Evolutionary conservation across 768 basidiomycete genomes (phyloP), one percentile per base, ranked within the genome.

Genomic region (Boletus subparvulus): DNA sequence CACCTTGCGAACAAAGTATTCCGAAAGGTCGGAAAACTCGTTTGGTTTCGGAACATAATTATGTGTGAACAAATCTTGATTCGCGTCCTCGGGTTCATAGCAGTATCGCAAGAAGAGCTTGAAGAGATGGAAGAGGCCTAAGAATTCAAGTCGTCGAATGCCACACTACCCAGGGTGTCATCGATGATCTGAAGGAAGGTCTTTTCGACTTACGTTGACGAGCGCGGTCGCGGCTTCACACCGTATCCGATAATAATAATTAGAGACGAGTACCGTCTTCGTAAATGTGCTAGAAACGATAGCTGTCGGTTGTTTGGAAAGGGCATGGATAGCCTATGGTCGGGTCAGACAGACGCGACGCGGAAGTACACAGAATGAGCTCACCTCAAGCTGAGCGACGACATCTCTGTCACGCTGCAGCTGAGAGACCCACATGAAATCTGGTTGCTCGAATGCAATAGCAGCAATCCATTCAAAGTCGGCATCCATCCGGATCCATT

Each of bases 401-500:
- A 99, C 95, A 74, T 99, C 97, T 59, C 94, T 79, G 73, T 99
- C 97, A 54, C 94, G 80, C 73, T 96, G 93, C 49, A 99, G 76
- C 69, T 98, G 97, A 40, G 88, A 92, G 21, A 96, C 90, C 94
- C 95, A 99, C 92, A 96, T 96, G 67, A 94, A 98, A 76, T 95
- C 94, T 42, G 92, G 93, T 75, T 98, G 94, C 49, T 95, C 90
- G 61, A 96, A 98, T 60, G 85, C 86, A 59, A 98, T 83, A 39
- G 81, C 82, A n/a, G 92, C 90, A 52, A 98, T 90, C 97, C 97
- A 99, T 75, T 99, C 97, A 71, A 97, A 95, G 69, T 99, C 97
- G 16, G 97, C 94, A 68, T 99, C 97, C 81, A 98, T 92, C 60
- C 97, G 80, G 56, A 99, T 98, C 96, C 96, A 99, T 74, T 99